Conservation (phyloP, 2,329 filamentous ascomycete genomes). For the Cercospora zeae-maydis region DNA sequence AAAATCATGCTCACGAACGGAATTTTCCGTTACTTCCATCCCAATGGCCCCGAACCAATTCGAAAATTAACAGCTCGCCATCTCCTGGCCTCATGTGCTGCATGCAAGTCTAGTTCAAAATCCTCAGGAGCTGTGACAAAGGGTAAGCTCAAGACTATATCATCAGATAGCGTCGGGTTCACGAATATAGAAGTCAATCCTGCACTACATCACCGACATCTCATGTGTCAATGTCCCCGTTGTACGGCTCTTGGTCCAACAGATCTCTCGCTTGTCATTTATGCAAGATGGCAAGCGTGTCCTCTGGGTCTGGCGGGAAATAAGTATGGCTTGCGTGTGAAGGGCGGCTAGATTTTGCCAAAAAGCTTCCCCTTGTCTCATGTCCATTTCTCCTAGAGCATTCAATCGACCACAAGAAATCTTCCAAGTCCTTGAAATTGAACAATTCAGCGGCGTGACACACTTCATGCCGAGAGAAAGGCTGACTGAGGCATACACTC, state of each 20-base stretch:
- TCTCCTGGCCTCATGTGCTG: background rate
- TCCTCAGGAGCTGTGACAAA: background rate
- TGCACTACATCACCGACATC: background rate
- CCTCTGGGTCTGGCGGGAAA: background rate
- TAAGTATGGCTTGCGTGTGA: background rate
- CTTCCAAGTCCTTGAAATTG: background rate
- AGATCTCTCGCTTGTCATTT: background rate
- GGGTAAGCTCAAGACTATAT: background rate
- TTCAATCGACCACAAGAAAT: background rate
- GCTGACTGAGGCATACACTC: background rate
- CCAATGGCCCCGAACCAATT: background rate
- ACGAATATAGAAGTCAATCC: background rate
- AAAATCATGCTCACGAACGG: background rate
- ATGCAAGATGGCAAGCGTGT: background rate
- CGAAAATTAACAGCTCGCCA: background rate
- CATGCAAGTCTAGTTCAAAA: background rate
- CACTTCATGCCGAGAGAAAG: background rate
- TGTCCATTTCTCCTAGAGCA: background rate
- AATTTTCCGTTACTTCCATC: background rate
- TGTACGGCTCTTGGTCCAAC: background rate
- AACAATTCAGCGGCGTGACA: background rate
- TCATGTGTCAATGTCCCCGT: background rate
- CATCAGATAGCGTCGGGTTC: background rate
- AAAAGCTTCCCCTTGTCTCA: background rate
- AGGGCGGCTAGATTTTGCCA: background rate